A percentile compares a stretch with the other conserved stretches of the same genome.
Conservation (phyloP, 768 basidiomycete genomes). For the Mycena albidolilacea region DNA sequence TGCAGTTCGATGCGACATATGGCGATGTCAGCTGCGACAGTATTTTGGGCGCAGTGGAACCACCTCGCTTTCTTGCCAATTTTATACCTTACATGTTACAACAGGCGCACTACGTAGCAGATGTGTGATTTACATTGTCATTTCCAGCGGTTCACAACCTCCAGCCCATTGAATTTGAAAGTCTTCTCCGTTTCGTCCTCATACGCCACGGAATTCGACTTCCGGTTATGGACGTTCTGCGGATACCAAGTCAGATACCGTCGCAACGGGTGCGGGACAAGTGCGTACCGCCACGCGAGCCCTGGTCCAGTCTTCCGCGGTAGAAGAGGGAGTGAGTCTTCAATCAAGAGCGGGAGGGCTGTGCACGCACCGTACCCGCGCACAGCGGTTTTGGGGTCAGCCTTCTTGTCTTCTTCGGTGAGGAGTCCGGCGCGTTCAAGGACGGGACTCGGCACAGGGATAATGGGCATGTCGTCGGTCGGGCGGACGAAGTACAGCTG, state of each 20-base stretch:
- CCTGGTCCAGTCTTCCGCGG: slow-evolving; percentile 25
- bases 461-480: slow-evolving; percentile 23
- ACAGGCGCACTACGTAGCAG: too few species aligned
- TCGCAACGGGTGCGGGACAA: background rate
- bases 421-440: slow-evolving; percentile 29
- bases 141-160: slow-evolving; percentile 34
- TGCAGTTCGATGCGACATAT: too few species aligned
- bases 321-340: background rate
- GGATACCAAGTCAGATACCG: background rate
- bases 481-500: slow-evolving; percentile 34
- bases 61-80: too few species aligned
- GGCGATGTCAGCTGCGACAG: too few species aligned
- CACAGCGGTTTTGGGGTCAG: slow-evolving; percentile 28
- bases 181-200: slow-evolving; percentile 24
- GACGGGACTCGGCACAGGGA: slow-evolving; percentile 31
- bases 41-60: too few species aligned
- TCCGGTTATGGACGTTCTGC: slow-evolving; percentile 32
- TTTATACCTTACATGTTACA: too few species aligned
- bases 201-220: slow-evolving; percentile 2
- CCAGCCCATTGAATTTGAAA: slow-evolving; percentile 32
- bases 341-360: background rate
- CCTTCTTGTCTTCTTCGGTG: slow-evolving; percentile 30
- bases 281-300: slow-evolving; percentile 30
- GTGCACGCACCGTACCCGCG: slow-evolving; percentile 20
- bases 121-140: background rate